phyloP scores from a whole-genome alignment of 2,329 filamentous ascomycete genomes.

The Cladobotryum protrusum region DNA sequence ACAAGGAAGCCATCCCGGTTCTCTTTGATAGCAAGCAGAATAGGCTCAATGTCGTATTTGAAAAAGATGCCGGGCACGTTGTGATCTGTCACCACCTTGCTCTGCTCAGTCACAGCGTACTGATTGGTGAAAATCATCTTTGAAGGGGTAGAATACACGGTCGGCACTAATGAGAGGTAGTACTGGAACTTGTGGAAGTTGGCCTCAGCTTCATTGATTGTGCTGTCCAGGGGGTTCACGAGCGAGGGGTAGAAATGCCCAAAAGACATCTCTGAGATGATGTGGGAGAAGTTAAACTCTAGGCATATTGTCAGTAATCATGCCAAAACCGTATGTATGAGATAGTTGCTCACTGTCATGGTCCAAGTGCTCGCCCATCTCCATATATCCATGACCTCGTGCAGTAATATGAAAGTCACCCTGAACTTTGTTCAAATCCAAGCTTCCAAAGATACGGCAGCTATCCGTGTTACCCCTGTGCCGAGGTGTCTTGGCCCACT shows the following conservation, averaged over 20 bases:
- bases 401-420: conserved; percentile 98
- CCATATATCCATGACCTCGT: conserved; percentile 87
- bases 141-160: conserved; percentile 69
- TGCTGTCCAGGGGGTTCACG: conserved; percentile 88
- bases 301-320: conserved; percentile 16
- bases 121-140: conserved; percentile 86
- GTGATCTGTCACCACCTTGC: conserved; percentile 60
- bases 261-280: conserved; percentile 93
- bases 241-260: conserved; percentile 94
- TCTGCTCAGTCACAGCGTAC: conserved; percentile 93
- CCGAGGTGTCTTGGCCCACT: conserved; percentile 69
- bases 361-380: conserved; percentile 70
- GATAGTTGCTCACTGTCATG: conserved; percentile 59
- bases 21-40: conserved; percentile 80
- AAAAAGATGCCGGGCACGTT: conserved; percentile 86
- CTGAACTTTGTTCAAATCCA: conserved; percentile 94
- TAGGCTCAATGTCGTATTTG: conserved; percentile 98
- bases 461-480: conserved; percentile 58
- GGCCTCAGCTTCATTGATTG: conserved; percentile 64
- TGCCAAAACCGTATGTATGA: not conserved
- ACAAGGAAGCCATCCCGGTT: conserved; percentile 67
- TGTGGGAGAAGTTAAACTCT: conserved; percentile 98
- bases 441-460: conserved; percentile 81
- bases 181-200: conserved; percentile 98
- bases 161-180: conserved; percentile 91